Percentiles rank a stretch among this genome's conserved stretches.
These are phyloP conservation scores for Plectosphaerella sp. DNA, from an alignment of 2,329 filamentous ascomycete genomes.

Conservation along the genomic window DNA sequence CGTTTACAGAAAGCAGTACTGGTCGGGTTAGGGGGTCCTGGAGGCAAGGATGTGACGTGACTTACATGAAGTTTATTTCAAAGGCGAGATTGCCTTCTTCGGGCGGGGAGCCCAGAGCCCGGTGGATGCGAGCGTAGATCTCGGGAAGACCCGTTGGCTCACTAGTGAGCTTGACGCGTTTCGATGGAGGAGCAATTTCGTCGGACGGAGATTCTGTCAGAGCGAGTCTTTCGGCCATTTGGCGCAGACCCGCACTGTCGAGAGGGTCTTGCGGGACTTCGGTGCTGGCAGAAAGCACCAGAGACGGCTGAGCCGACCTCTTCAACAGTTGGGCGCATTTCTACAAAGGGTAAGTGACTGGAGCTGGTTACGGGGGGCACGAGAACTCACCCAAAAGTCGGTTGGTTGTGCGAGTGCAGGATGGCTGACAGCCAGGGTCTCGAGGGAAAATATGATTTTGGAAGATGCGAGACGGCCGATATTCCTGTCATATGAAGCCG, in stretches of 20 bases:
- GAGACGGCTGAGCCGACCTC: background rate
- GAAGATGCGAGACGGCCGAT: conserved; percentile 35
- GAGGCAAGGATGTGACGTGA: conserved; percentile 6
- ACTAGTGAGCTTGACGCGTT: conserved; percentile 24
- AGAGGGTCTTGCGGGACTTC: conserved; percentile 17
- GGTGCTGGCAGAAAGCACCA: background rate
- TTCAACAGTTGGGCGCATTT: conserved; percentile 23
- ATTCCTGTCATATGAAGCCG: conserved; percentile 21
- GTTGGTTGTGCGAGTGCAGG: conserved; percentile 24
- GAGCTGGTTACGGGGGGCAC: background rate
- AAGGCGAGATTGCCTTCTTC: conserved; percentile 21
- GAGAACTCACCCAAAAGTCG: conserved; percentile 30
- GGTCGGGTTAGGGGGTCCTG: background rate
- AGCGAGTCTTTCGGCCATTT: conserved; percentile 15
- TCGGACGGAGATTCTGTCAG: conserved; percentile 6
- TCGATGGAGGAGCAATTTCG: conserved; percentile 16
- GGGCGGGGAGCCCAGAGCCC: conserved; percentile 20
- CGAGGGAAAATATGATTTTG: conserved; percentile 36
- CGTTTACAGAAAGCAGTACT: conserved; percentile 40
- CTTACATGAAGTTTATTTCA: conserved; percentile 42
- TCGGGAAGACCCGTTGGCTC: conserved; percentile 15
- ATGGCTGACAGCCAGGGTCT: conserved; percentile 27
- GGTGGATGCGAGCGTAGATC: conserved; percentile 17
- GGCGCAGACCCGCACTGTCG: conserved; percentile 16
- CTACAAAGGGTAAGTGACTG: conserved; percentile 10